phyloP scores from a whole-genome alignment of 1,284 basidiomycete genomes.

The Fomitopsis schrenkii region DNA sequence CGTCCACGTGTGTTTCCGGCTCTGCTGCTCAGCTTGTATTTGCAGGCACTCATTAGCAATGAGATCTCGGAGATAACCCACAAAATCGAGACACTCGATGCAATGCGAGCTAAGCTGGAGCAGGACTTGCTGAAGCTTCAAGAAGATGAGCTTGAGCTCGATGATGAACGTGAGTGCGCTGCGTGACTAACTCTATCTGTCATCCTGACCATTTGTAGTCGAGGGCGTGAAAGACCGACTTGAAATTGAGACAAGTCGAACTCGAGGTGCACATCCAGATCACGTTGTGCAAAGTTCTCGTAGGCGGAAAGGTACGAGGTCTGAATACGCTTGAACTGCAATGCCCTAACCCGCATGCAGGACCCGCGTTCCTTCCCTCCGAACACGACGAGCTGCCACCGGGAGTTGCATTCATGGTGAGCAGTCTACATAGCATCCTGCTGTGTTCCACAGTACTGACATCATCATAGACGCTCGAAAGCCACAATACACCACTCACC shows the following conservation, averaged over 20 bases:
- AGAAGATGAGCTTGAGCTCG: constrained; percentile 94
- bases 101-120: constrained; percentile 78
- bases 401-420: constrained; percentile 95
- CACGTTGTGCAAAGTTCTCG: constrained; percentile 62
- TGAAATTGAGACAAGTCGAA: constrained; percentile 52
- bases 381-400: constrained; percentile 96
- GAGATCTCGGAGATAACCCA: constrained; percentile 86
- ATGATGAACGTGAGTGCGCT: constrained; percentile 77
- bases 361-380: constrained; percentile 93
- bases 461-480: constrained; percentile 64
- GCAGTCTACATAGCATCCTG: constrained; percentile 9
- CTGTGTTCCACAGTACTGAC: constrained; percentile 1
- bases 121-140: constrained; percentile 83
- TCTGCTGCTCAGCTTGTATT: constrained; percentile 8
- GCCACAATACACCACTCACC: constrained; percentile 79
- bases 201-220: constrained; percentile 40
- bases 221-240: constrained; percentile 85
- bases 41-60: constrained; percentile 73
- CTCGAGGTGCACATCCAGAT: constrained; percentile 32
- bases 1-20: constrained; percentile 2
- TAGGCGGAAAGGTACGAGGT: constrained; percentile 62
- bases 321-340: neutral
- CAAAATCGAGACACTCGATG: constrained; percentile 86
- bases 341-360: constrained; percentile 31
- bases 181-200: neutral